Base-by-base conservation (phyloP, 169 alveolate species). In the Plasmodium reichenowi region DNA sequence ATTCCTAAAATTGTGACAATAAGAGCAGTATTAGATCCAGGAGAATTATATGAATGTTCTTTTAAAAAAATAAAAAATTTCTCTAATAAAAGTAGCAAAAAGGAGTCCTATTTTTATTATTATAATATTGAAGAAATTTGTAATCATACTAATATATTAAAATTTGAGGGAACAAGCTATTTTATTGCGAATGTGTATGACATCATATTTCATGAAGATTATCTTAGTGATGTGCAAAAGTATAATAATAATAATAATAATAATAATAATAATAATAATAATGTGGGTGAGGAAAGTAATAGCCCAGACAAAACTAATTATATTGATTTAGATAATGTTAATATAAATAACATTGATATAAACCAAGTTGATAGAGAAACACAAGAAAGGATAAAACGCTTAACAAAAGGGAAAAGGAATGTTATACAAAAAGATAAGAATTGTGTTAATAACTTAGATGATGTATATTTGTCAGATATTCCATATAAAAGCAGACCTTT, bases 1-100 rank as follows among this genome's bases (percentile, higher is more conserved):
- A 74, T 90, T 20, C 96, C 97, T 0, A 96, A 95, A 83, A 72
- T 92, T 88, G 96, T 95, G 12, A 95, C 96, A 26, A 94, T 95
- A 13, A 93, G 97, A 43, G 97, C 96, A 3, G 76, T 95, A 45
- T 68, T 95, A 50, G 96, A 93, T 60, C 93, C 93, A 3, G 97
- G 97, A 20, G 97, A 95, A 68, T 72, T 94, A 24, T 72, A 73
- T 72, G 94, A 93, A 72, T 50, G 74, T 22, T 63, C 88, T 10
- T 70, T 90, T 29, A 76, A 88, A 10, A 54, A 48, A 8, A 13
- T 63, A 10, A 75, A 88, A 22, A 92, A 78, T 13, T 43, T 89
- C 50, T 22, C 93, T 54, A 47, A 85, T 32, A 74, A 91, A 48
- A 74, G 78, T 62, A 88, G 38, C 48, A 54, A 54, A 22, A 68